These are phyloP conservation scores for Bipolaris sorokiniana DNA, from an alignment of 2,329 filamentous ascomycete genomes.

Conservation along the genomic window DNA sequence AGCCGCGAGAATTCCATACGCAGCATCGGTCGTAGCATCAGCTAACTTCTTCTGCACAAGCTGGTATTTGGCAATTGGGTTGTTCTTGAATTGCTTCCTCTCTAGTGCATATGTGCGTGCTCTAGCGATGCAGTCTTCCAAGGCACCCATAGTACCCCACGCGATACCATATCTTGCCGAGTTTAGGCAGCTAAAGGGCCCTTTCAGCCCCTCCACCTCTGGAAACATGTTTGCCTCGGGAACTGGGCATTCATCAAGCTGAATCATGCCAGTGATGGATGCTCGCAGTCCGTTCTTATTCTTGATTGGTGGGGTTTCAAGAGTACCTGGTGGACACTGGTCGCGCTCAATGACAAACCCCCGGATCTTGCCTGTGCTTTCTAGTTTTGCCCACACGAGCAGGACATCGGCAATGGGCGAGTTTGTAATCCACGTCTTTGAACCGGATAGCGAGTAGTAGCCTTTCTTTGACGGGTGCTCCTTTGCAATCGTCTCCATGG, in stretches of 20 bases:
- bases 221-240: constrained; percentile 94
- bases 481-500: constrained; percentile 87
- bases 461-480: constrained; percentile 84
- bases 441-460: constrained; percentile 76
- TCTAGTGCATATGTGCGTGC: constrained; percentile 88
- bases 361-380: constrained; percentile 89
- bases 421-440: constrained; percentile 97
- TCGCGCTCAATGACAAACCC: constrained; percentile 89
- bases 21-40: constrained; percentile 87
- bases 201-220: constrained; percentile 80
- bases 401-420: constrained; percentile 86
- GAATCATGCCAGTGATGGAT: constrained; percentile 97
- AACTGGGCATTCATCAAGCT: constrained; percentile 88
- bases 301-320: constrained; percentile 91
- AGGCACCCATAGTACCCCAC: constrained; percentile 88
- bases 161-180: constrained; percentile 92
- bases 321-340: constrained; percentile 82
- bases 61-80: constrained; percentile 94
- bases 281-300: constrained; percentile 94
- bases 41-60: constrained; percentile 97
- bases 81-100: constrained; percentile 93
- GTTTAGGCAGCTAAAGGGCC: constrained; percentile 94
- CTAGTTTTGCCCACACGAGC: constrained; percentile 90
- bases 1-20: constrained; percentile 87
- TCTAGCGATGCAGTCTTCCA: constrained; percentile 87